Conservation (phyloP, 257 asterid species). For the Orobanche coerulescens region DNA sequence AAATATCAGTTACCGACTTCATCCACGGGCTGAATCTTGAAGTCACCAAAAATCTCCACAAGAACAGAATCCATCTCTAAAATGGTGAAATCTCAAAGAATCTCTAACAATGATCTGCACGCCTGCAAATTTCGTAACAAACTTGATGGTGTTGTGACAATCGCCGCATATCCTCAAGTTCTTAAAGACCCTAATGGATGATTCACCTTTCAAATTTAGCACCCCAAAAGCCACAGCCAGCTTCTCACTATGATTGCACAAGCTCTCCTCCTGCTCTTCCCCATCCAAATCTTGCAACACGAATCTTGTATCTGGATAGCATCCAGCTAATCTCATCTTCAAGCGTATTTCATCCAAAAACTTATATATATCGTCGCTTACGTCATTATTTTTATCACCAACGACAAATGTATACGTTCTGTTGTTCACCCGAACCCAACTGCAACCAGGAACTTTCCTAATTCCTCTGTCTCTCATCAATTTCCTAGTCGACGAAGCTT, state of each 20-base stretch:
- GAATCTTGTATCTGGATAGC: slow-evolving; percentile 44
- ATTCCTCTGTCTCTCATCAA: slow-evolving; percentile 66
- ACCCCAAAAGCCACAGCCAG: slow-evolving; percentile 71
- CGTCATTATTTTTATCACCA: slow-evolving; percentile 41
- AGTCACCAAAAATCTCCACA: slow-evolving; percentile 46
- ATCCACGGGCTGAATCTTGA: not conserved
- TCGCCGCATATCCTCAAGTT: slow-evolving; percentile 48
- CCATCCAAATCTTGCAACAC: slow-evolving; percentile 63
- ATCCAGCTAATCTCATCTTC: slow-evolving; percentile 54
- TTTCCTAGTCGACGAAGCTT: slow-evolving; percentile 53
- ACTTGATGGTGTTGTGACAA: slow-evolving; percentile 51
- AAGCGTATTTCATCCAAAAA: slow-evolving; percentile 46
- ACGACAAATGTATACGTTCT: slow-evolving; percentile 51
- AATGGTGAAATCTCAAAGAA: slow-evolving; percentile 51
- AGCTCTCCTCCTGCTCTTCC: slow-evolving; percentile 57
- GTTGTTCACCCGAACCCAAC: slow-evolving; percentile 60
- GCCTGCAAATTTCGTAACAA: slow-evolving; percentile 28
- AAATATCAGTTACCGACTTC: not conserved
- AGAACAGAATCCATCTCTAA: slow-evolving; percentile 39
- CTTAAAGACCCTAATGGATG: slow-evolving; percentile 52
- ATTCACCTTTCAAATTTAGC: slow-evolving; percentile 51
- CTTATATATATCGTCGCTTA: slow-evolving; percentile 28
- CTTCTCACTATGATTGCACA: slow-evolving; percentile 73
- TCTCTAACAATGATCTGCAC: slow-evolving; percentile 38
- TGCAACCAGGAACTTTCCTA: slow-evolving; percentile 60